Percentiles rank a stretch among this genome's conserved stretches.
phyloP scores from a whole-genome alignment of 306 rosid species.

The Hylodesmum podocarpum region DNA sequence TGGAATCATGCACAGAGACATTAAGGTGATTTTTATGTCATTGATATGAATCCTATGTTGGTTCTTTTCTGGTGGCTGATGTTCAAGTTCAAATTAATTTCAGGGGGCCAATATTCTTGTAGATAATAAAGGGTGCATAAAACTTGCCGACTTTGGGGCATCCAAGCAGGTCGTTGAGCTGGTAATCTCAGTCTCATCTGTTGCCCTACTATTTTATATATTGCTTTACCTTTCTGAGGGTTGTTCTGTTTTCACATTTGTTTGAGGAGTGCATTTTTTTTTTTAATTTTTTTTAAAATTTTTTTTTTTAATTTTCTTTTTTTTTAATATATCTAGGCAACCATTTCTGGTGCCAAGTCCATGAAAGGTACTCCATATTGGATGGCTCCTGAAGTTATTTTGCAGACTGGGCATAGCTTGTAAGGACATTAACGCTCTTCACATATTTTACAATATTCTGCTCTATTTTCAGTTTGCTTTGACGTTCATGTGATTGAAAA shows the following conservation, averaged over 20 bases:
- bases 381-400: slow-evolving; percentile 99
- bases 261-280: slow-evolving; percentile 30
- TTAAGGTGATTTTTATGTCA: slow-evolving; percentile 59
- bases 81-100: slow-evolving; percentile 24
- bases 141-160: slow-evolving; percentile 99
- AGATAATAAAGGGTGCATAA: slow-evolving; percentile 97
- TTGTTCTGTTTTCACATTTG: slow-evolving; percentile 20
- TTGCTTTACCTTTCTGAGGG: slow-evolving; percentile 21
- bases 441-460: slow-evolving; percentile 15
- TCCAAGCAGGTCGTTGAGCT: slow-evolving; percentile 98
- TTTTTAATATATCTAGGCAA: slow-evolving; percentile 94
- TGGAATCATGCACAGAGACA: slow-evolving; percentile 99
- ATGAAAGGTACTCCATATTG: slow-evolving; percentile 99
- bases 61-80: slow-evolving; percentile 21
- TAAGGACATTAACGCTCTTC: slow-evolving; percentile 56
- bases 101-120: slow-evolving; percentile 99
- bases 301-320: no score
- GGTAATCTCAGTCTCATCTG: slow-evolving; percentile 51
- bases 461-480: slow-evolving; percentile 25
- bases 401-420: slow-evolving; percentile 99
- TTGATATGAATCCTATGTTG: slow-evolving; percentile 15
- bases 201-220: slow-evolving; percentile 15
- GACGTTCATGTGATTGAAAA: slow-evolving; percentile 12
- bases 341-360: slow-evolving; percentile 97
- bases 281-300: no score